Conservation (phyloP, 2,329 filamentous ascomycete genomes). For the Didymosphaeria variabile region DNA sequence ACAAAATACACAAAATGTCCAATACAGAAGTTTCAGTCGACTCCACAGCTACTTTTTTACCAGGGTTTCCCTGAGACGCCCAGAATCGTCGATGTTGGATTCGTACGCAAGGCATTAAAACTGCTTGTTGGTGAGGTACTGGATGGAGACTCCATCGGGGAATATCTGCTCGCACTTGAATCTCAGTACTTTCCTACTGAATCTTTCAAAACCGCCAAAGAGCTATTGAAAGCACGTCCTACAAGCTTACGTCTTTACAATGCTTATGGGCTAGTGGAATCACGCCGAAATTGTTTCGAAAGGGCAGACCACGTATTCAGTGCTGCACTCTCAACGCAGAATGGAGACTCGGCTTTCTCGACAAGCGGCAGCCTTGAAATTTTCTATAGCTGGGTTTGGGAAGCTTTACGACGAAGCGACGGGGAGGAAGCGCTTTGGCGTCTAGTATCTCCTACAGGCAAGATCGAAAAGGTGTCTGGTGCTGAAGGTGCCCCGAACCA, state of each 20-base stretch:
- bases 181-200: conserved; percentile 61
- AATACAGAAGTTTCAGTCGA: conserved; percentile 29
- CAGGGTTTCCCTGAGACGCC: conserved; percentile 28
- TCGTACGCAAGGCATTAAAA: conserved; percentile 57
- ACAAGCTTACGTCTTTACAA: conserved; percentile 77
- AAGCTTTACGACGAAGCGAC: conserved; percentile 63
- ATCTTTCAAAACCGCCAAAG: conserved; percentile 76
- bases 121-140: conserved; percentile 59
- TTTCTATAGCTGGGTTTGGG: conserved; percentile 71
- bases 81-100: conserved; percentile 23
- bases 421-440: conserved; percentile 42
- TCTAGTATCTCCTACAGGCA: conserved; percentile 42
- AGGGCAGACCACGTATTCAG: conserved; percentile 71
- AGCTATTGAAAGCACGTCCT: conserved; percentile 73
- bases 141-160: conserved; percentile 63
- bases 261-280: conserved; percentile 79
- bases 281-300: conserved; percentile 63
- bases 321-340: conserved; percentile 70
- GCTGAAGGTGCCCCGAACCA: conserved; percentile 20
- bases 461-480: conserved; percentile 17
- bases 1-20: conserved; percentile 24
- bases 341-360: conserved; percentile 61
- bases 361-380: conserved; percentile 56
- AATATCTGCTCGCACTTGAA: conserved; percentile 76
- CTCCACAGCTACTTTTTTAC: conserved; percentile 37